Evolutionary conservation across 148 eudicot genomes (phyloP).

Genomic region (Selenicereus undatus): DNA sequence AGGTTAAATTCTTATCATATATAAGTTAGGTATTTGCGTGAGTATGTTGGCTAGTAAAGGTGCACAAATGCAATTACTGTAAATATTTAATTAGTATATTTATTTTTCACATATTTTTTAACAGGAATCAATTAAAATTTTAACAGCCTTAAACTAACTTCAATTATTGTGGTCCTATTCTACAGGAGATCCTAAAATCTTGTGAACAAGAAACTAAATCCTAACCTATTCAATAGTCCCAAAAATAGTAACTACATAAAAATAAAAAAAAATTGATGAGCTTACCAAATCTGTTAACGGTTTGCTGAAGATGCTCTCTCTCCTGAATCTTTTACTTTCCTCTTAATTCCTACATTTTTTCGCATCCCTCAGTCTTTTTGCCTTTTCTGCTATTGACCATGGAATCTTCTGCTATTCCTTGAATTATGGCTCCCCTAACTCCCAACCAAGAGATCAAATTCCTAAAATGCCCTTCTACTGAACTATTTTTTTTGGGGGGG

Average conservation of each 20-base stretch:
- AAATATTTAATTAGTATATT: too few species aligned
- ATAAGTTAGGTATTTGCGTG: too few species aligned
- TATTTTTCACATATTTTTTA: too few species aligned
- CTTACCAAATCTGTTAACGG: too few species aligned
- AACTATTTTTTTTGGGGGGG: too few species aligned
- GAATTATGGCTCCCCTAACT: neutral
- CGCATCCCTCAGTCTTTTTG: neutral
- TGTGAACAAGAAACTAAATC: neutral
- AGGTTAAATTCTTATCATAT: too few species aligned
- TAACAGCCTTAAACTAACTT: neutral
- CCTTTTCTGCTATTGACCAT: neutral
- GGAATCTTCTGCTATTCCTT: slow-evolving; percentile 1
- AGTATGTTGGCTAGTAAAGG: too few species aligned
- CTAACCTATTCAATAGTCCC: neutral
- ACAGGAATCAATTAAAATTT: neutral
- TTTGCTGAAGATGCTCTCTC: neutral
- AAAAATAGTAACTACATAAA: neutral
- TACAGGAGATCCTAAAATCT: neutral
- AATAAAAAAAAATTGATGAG: too few species aligned
- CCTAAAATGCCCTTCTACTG: slow-evolving; percentile 5
- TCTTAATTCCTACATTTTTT: neutral
- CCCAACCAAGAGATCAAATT: neutral
- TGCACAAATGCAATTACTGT: too few species aligned
- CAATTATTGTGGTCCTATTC: neutral
- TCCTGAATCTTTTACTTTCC: slow-evolving; percentile 1